Evolutionary conservation across 371 early-diverging fungal species (phyloP).

Genomic region (Mortierella sp.): DNA sequence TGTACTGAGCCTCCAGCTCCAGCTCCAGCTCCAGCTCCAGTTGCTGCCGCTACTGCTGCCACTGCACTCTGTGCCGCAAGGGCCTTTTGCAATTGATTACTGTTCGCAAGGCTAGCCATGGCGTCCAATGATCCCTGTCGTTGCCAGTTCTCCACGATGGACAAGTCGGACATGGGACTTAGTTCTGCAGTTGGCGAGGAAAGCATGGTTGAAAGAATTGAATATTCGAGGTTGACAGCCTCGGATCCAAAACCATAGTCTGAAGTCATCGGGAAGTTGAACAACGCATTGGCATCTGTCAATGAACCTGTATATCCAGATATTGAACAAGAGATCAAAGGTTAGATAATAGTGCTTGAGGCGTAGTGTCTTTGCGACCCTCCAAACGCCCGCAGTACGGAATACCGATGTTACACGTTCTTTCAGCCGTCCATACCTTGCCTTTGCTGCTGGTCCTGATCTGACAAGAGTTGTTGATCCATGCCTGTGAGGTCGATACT

Average conservation of each 20-base stretch:
- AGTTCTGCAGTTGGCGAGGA: slow-evolving; percentile 54
- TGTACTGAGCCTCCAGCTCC: too few relatives aligned
- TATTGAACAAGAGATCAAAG: not conserved
- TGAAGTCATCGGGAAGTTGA: slow-evolving; percentile 43
- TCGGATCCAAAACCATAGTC: slow-evolving; percentile 83
- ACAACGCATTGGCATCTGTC: slow-evolving; percentile 41
- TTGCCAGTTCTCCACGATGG: slow-evolving; percentile 50
- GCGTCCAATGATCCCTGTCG: slow-evolving; percentile 42
- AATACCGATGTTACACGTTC: too few relatives aligned
- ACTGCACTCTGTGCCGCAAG: slow-evolving; percentile 15
- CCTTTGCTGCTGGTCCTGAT: too few relatives aligned
- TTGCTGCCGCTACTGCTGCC: slow-evolving; percentile 23
- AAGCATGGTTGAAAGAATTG: slow-evolving; percentile 88
- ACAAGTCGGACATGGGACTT: slow-evolving; percentile 35
- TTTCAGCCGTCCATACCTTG: too few relatives aligned
- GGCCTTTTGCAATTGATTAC: slow-evolving; percentile 52
- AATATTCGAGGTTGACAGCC: slow-evolving; percentile 85
- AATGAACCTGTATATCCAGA: too few relatives aligned
- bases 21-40: too few relatives aligned
- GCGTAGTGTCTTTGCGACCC: too few relatives aligned
- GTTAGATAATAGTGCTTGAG: not conserved
- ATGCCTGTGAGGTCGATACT: too few relatives aligned
- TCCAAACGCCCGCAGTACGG: too few relatives aligned
- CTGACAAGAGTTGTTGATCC: too few relatives aligned
- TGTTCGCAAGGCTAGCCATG: slow-evolving; percentile 34